Conservation (phyloP, 2,329 filamentous ascomycete species). For the Westerdykella aurantiaca region DNA sequence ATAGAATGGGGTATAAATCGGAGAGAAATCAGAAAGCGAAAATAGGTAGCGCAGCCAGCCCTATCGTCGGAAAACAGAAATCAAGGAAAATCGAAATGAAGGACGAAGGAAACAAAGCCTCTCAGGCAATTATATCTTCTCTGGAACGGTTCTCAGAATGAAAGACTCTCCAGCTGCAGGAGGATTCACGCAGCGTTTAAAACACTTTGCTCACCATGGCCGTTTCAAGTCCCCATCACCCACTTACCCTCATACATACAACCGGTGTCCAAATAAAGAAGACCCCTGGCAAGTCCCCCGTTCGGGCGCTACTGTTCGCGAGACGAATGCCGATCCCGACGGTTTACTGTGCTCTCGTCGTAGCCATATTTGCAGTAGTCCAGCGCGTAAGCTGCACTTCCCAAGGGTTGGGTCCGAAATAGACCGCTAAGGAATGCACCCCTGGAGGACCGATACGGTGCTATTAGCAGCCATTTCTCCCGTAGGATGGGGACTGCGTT, state of each 20-base stretch:
- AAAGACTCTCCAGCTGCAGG: neutral
- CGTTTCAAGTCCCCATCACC: constrained; percentile 21
- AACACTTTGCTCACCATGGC: constrained; percentile 25
- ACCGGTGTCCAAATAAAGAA: constrained; percentile 1
- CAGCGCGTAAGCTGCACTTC: constrained; percentile 26
- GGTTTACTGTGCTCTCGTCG: neutral
- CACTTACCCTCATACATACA: constrained; percentile 6
- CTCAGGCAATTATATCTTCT: constrained; percentile 9
- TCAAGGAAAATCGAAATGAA: constrained; percentile 15
- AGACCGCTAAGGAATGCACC: constrained; percentile 1
- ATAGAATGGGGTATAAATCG: constrained; percentile 1
- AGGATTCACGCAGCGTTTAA: constrained; percentile 28
- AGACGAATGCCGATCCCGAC: neutral
- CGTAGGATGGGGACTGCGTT: neutral
- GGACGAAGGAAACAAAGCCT: constrained; percentile 13
- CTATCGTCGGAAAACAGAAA: constrained; percentile 2
- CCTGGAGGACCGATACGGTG: neutral
- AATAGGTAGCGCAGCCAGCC: neutral
- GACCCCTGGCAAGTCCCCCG: neutral
- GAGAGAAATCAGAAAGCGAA: constrained; percentile 5
- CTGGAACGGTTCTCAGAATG: too few species aligned
- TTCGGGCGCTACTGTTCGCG: neutral
- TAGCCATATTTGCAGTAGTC: neutral
- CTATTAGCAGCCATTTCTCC: constrained; percentile 7
- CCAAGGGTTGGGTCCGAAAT: constrained; percentile 4